Percentiles rank a stretch among this genome's conserved stretches.
phyloP scores from a whole-genome alignment of 2,329 filamentous ascomycete species.

The Aplosporella prunicola region DNA sequence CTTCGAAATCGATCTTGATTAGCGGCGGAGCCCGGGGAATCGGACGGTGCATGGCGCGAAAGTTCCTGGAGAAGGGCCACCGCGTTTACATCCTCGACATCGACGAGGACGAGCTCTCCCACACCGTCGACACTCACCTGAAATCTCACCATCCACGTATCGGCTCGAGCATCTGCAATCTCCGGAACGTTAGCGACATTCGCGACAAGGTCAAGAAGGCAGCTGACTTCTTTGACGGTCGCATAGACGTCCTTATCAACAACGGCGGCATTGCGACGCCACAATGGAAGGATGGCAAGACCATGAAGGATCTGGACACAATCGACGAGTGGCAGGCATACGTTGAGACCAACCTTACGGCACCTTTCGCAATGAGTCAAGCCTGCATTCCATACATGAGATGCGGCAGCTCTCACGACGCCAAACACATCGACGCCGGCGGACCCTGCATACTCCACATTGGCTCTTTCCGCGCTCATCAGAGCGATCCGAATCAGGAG shows the following conservation, averaged over 20 bases:
- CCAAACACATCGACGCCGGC: conserved; percentile 16
- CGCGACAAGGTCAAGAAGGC: conserved; percentile 32
- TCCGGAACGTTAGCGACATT: conserved; percentile 35
- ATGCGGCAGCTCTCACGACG: conserved; percentile 16
- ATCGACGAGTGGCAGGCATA: conserved; percentile 38
- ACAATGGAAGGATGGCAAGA: conserved; percentile 36
- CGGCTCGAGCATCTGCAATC: conserved; percentile 33
- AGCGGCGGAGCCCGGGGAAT: conserved; percentile 40
- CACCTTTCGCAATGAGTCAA: conserved; percentile 38
- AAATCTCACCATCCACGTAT: conserved; percentile 21
- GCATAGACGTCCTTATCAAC: conserved; percentile 32
- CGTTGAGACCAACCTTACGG: conserved; percentile 40
- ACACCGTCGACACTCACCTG: conserved; percentile 21
- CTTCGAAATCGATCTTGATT: conserved; percentile 31
- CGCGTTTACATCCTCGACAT: conserved; percentile 30
- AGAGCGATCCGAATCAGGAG: conserved; percentile 40
- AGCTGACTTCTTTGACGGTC: conserved; percentile 34
- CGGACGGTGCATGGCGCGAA: conserved; percentile 36
- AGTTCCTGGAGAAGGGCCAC: conserved; percentile 32
- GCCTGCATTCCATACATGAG: conserved; percentile 42
- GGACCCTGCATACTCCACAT: conserved; percentile 40
- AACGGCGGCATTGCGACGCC: conserved; percentile 28
- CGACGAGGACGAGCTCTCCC: conserved; percentile 22
- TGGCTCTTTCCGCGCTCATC: conserved; percentile 37
- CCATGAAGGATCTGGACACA: conserved; percentile 36